Base-by-base conservation (phyloP, 495 filamentous ascomycete genomes). In the Talaromyces ruber region DNA sequence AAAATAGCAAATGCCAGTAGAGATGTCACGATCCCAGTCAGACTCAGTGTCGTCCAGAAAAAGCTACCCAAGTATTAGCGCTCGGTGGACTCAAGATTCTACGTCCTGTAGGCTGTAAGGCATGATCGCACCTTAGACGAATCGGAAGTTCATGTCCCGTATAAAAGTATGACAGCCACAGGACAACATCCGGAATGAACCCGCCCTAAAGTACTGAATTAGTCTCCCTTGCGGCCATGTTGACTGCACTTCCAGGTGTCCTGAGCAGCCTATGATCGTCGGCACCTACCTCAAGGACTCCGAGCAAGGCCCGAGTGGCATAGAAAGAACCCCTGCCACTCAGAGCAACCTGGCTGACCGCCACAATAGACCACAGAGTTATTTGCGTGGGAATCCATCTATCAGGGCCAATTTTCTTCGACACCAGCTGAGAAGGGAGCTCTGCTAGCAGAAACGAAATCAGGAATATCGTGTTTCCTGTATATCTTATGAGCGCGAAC, bases 381-480 rank as follows among this genome's bases (percentile, higher is more conserved):
- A 92, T 92, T 67, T 92, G 88, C n/a, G 83, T 72, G 0, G 89
- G 88, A 43, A 93, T 90, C 87, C 89, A 92, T 11, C 81, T 79
- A 70, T 92, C 89, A 0, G 89, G 88, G 0, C 90, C 90, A 18
- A 91, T 62, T 65, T 77, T 79, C 68, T 91, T 90, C 30, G 74
- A 79, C 18, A 89, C 71, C 1, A 90, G 73, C 64, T 90, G 87
- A 0, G 86, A 89, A 0, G 87, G 87, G 14, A 90, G 71, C 62
- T 90, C 86, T 0, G 87, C 84, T 12, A 75, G 61, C 4, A 89
- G 70, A 65, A 90, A 91, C 0, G 74, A 76, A n/a, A 84, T 58
- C 60, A 57, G 25, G 18, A 57, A 57, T 57, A 57, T 57, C 2
- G 54, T 57, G 68, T 88, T 86, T 72, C 85, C 86, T 62, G 62